phyloP scores from a whole-genome alignment of 768 basidiomycete genomes.

The Tulasnella sp. region DNA sequence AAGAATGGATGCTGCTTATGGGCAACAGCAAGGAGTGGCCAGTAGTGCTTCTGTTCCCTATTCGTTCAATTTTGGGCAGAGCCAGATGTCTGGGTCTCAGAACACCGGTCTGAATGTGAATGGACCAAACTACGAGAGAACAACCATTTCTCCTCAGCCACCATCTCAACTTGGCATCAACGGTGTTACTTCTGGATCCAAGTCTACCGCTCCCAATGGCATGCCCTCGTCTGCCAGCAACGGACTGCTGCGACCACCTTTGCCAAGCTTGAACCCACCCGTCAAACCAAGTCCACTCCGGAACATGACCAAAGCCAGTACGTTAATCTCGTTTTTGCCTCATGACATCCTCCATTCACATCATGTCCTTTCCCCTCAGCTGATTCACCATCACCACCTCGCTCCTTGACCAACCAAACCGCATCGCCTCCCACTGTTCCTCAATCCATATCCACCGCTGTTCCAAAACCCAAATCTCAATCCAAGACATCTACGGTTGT shows the following conservation, averaged over 20 bases:
- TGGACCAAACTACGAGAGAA: not conserved
- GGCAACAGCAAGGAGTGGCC: too few relatives aligned
- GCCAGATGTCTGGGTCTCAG: too few relatives aligned
- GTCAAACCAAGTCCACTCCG: slow-evolving; percentile 8
- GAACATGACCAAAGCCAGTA: slow-evolving; percentile 10
- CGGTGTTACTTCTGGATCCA: not conserved
- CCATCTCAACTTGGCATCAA: not conserved
- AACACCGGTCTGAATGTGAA: too few relatives aligned
- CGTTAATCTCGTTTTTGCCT: not conserved
- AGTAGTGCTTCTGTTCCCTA: too few relatives aligned
- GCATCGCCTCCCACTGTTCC: too few relatives aligned
- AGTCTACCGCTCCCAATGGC: not conserved
- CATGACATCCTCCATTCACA: not conserved
- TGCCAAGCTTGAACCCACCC: slow-evolving; percentile 1
- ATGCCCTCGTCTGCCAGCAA: too few relatives aligned
- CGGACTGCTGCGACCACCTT: not conserved
- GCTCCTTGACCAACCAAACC: too few relatives aligned
- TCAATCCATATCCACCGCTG: too few relatives aligned
- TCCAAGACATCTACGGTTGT: slow-evolving; percentile 3
- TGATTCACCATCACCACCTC: slow-evolving; percentile 7
- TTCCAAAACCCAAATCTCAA: too few relatives aligned
- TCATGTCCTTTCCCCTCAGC: too few relatives aligned
- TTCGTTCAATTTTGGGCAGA: too few relatives aligned
- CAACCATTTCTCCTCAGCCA: not conserved
- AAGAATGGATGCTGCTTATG: too few relatives aligned